Percentiles rank a stretch among this genome's conserved stretches.
Conservation (phyloP, 2,329 filamentous ascomycete genomes). For the Sarocladium brachiariae region DNA sequence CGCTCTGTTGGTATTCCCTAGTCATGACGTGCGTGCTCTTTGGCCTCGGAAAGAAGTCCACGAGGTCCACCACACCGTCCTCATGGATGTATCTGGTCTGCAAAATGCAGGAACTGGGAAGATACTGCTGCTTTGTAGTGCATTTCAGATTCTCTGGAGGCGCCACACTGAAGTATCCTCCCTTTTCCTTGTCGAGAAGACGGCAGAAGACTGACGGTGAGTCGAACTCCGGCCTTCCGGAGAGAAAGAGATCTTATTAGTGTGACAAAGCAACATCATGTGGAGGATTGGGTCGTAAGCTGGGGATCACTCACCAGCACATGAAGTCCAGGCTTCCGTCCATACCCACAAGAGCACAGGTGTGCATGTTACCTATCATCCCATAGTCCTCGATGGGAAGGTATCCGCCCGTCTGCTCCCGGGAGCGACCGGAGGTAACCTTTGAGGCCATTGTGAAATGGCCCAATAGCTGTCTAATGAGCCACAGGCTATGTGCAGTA, state of each 20-base stretch:
- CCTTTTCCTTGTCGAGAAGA: conserved; percentile 66
- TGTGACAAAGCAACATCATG: background rate
- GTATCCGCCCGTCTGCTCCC: conserved; percentile 38
- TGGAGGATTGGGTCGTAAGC: background rate
- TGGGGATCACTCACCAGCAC: conserved; percentile 60
- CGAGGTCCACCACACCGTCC: conserved; percentile 63
- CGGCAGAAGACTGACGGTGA: conserved; percentile 70
- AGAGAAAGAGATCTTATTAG: conserved; percentile 2
- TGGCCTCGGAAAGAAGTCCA: conserved; percentile 71
- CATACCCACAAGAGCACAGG: conserved; percentile 67
- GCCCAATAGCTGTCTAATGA: background rate
- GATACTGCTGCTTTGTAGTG: conserved; percentile 72
- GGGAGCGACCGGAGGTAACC: conserved; percentile 24
- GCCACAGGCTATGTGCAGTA: no score
- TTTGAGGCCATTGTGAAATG: conserved; percentile 15
- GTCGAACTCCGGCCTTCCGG: conserved; percentile 65
- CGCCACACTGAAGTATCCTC: conserved; percentile 66
- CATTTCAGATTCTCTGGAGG: conserved; percentile 42
- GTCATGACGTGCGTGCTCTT: conserved; percentile 48
- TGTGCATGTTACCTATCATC: conserved; percentile 75
- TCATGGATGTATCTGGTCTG: conserved; percentile 74
- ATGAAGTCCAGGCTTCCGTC: conserved; percentile 70
- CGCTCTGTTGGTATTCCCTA: conserved; percentile 37
- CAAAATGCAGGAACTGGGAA: conserved; percentile 67
- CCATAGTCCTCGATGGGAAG: conserved; percentile 70